Conservation (phyloP, 176 grass and related monocot genomes). For the Ananas comosus region DNA sequence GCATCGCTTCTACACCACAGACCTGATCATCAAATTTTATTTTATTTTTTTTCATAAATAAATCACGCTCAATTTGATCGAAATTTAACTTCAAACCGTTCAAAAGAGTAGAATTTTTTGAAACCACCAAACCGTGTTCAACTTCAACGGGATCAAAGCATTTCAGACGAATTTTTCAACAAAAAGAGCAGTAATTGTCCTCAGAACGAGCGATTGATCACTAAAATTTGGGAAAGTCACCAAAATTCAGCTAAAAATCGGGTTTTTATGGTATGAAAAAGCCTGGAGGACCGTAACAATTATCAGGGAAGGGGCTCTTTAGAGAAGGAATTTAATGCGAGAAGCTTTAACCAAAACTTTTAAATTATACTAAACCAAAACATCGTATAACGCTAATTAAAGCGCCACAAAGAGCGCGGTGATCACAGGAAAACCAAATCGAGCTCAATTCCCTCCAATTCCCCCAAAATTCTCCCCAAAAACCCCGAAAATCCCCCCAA, state of each 20-base stretch:
- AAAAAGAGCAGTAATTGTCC: neutral
- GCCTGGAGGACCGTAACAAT: no score
- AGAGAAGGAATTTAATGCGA: no score
- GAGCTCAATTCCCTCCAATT: neutral
- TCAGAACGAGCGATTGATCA: neutral
- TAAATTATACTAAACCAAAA: neutral
- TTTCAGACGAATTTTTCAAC: neutral
- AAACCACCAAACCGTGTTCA: neutral
- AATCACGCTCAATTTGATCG: neutral
- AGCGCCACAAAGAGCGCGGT: neutral
- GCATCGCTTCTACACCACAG: slow-evolving; percentile 25
- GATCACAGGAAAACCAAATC: neutral
- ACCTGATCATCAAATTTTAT: neutral
- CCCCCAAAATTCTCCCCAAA: neutral
- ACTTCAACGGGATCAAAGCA: neutral
- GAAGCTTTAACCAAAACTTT: neutral
- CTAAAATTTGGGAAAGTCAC: neutral
- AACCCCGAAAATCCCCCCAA: neutral
- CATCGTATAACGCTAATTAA: neutral
- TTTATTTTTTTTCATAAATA: no score
- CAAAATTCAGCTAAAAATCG: neutral
- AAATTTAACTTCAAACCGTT: neutral
- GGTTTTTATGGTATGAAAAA: neutral
- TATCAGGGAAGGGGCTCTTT: no score
- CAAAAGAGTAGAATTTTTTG: neutral